Conservation (phyloP, 345 rosid genomes). For the Carallia brachiata region DNA sequence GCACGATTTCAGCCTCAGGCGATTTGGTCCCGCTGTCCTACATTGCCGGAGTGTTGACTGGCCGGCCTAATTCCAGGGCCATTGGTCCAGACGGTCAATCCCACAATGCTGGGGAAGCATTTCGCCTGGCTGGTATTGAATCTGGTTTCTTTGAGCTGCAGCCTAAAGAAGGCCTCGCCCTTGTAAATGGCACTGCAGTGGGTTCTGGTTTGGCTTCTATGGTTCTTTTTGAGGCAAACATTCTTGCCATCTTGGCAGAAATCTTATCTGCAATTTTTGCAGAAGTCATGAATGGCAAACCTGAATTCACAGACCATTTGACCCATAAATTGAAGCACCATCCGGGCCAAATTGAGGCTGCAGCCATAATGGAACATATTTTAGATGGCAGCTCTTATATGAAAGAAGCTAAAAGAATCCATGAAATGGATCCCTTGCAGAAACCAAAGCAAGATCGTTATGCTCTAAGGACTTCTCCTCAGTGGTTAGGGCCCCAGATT, state of each 20-base stretch:
- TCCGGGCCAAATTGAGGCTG: conserved; percentile 31
- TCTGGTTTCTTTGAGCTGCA: conserved; percentile 26
- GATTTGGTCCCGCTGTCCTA: conserved; percentile 28
- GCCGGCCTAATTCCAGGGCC: conserved; percentile 28
- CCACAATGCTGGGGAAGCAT: conserved; percentile 14
- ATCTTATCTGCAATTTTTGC: conserved; percentile 23
- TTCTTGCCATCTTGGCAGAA: conserved; percentile 22
- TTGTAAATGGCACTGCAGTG: conserved; percentile 29
- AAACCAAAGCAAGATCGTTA: conserved; percentile 29
- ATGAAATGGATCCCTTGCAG: conserved; percentile 27
- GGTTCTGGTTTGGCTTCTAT: conserved; percentile 29
- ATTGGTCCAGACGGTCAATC: conserved; percentile 21
- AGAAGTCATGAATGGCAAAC: conserved; percentile 29
- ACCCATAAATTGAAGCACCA: conserved; percentile 31
- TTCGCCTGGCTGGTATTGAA: conserved; percentile 15
- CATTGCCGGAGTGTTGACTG: conserved; percentile 25
- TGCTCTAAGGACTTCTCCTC: conserved; percentile 25
- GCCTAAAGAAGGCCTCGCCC: conserved; percentile 33
- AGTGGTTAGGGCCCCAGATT: conserved; percentile 27
- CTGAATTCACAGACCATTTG: conserved; percentile 28
- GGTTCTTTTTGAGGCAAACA: conserved; percentile 25
- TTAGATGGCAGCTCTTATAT: conserved; percentile 21
- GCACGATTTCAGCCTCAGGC: conserved; percentile 29
- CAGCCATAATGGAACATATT: conserved; percentile 30
- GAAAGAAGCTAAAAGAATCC: conserved; percentile 22